Percentiles rank a stretch among this genome's conserved stretches.
phyloP scores from a whole-genome alignment of 805 yeast species.

The Ogataea zsoltii region DNA sequence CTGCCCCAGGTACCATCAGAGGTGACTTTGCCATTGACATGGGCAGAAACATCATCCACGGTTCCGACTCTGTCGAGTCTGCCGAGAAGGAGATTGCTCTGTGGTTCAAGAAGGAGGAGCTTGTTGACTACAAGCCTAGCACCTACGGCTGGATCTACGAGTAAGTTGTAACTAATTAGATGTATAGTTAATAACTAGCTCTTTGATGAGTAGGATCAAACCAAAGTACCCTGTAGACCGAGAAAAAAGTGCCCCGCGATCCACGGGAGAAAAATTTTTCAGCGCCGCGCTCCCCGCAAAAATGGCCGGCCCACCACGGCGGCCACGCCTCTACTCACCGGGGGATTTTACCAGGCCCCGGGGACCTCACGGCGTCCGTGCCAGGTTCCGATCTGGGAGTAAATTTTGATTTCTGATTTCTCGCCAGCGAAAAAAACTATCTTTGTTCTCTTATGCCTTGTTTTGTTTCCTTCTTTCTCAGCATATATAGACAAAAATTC shows the following conservation, averaged over 20 bases:
- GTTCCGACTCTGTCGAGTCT: conserved; percentile 98
- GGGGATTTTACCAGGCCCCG: no score
- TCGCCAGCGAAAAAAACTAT: no score
- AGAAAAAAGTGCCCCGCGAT: background rate
- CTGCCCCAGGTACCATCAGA: conserved; percentile 99
- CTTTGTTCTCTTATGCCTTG: no score
- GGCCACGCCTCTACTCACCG: no score
- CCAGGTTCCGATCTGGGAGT: no score
- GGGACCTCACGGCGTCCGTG: background rate
- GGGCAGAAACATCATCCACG: conserved; percentile 99
- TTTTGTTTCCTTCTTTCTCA: no score
- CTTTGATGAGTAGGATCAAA: no score
- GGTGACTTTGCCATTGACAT: conserved; percentile 98
- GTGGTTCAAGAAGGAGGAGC: conserved; percentile 98
- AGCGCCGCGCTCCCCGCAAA: background rate
- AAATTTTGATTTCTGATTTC: no score
- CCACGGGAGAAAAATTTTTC: conserved; percentile 1
- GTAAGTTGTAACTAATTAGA: conserved; percentile 39
- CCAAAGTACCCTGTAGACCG: no score
- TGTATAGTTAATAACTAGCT: no score
- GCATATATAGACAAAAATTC: no score
- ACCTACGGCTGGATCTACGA: conserved; percentile 91
- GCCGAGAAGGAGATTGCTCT: conserved; percentile 94
- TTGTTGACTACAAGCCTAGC: conserved; percentile 88
- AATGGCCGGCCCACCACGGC: background rate